Percentiles rank a stretch among this genome's conserved stretches.
Conservation (phyloP, 208 protist species). For the Leishmania arabica region DNA sequence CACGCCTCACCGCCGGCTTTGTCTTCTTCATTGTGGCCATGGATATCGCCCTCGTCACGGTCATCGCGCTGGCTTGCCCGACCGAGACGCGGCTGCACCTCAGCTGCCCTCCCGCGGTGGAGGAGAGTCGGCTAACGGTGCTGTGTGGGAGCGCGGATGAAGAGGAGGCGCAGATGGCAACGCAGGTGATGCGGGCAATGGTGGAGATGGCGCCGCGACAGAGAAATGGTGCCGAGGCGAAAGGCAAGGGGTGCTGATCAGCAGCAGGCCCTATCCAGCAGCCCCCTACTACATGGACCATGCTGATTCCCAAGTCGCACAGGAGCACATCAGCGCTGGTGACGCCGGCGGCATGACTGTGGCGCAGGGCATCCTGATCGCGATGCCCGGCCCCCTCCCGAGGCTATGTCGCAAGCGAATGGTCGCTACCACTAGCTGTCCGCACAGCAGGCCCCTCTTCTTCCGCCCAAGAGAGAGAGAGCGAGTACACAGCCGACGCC, state of each 20-base stretch:
- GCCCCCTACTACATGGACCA: not conserved
- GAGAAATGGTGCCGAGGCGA: not conserved
- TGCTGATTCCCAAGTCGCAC: not conserved
- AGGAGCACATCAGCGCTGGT: not conserved
- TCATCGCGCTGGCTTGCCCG: constrained; percentile 3
- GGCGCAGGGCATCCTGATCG: constrained; percentile 2
- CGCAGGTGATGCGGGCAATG: not conserved
- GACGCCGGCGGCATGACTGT: not conserved
- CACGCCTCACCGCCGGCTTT: not conserved
- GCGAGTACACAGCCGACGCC: not conserved
- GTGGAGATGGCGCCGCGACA: not conserved
- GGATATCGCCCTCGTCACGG: not conserved
- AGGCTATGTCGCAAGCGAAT: not conserved
- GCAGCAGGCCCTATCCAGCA: not conserved
- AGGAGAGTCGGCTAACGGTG: constrained; percentile 2
- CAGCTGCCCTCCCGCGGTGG: not conserved
- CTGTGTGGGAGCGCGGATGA: not conserved
- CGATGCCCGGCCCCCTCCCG: not conserved
- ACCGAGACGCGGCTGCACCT: constrained; percentile 7
- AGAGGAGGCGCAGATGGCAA: not conserved
- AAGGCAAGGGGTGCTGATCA: not conserved
- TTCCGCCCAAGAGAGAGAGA: not conserved
- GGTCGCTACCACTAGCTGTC: not conserved
- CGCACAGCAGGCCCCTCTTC: not conserved
- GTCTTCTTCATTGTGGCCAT: constrained; percentile 11